Conservation (phyloP, 2,329 filamentous ascomycete species). For the Aspergillus ibericus region DNA sequence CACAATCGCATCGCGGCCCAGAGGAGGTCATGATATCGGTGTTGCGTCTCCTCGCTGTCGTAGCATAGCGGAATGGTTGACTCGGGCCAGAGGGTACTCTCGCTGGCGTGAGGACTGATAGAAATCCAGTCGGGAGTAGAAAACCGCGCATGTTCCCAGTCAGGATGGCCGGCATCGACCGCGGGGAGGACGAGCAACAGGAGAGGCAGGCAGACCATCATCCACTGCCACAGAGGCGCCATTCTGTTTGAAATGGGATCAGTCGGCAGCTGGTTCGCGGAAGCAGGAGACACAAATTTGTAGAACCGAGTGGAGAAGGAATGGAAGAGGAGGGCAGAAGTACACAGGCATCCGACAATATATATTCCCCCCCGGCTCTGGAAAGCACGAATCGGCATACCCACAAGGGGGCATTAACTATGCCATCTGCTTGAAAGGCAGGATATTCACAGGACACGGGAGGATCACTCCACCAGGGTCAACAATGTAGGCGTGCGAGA, state of each 20-base stretch:
- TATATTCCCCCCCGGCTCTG: too few species aligned
- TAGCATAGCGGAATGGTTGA: slow-evolving; percentile 2
- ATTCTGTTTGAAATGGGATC: neutral
- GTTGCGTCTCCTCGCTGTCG: neutral
- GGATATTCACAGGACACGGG: too few species aligned
- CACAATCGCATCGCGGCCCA: slow-evolving; percentile 5
- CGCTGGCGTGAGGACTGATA: neutral
- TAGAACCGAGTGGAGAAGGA: too few species aligned
- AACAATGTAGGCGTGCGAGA: too few species aligned
- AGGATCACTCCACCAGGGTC: too few species aligned
- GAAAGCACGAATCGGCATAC: too few species aligned
- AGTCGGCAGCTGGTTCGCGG: too few species aligned
- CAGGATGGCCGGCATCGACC: slow-evolving; percentile 4
- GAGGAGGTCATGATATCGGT: neutral
- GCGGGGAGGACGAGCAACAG: neutral
- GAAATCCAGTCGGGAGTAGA: neutral
- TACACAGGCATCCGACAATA: too few species aligned
- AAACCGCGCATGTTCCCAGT: slow-evolving; percentile 2
- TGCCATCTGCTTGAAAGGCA: too few species aligned
- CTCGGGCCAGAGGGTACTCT: slow-evolving; percentile 1
- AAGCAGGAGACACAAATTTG: too few species aligned
- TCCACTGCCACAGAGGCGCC: neutral
- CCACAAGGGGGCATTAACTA: too few species aligned
- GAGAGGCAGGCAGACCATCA: neutral
- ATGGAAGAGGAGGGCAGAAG: too few species aligned